Base-by-base conservation (phyloP, 371 early-diverging fungal species). In the Synchytrium microbalum region DNA sequence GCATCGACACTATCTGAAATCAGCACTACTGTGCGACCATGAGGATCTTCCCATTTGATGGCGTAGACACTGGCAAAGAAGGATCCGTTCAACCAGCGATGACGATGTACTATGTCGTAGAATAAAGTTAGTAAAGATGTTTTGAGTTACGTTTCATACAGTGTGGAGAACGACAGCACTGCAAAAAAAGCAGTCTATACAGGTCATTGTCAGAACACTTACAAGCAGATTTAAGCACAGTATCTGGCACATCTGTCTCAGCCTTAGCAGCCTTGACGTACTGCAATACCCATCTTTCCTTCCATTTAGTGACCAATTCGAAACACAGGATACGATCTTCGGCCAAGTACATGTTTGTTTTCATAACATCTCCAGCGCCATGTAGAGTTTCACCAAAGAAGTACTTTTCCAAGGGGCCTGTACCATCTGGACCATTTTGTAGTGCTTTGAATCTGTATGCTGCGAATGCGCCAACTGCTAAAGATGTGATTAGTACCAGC, bases 1-100 rank as follows among this genome's bases (percentile, higher is more conserved):
- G n/a, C n/a, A n/a, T n/a, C n/a, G n/a, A n/a, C n/a, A n/a, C n/a
- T n/a, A n/a, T n/a, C n/a, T n/a, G n/a, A n/a, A n/a, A n/a, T n/a
- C n/a, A n/a, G n/a, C n/a, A n/a, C n/a, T n/a, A n/a, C n/a, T n/a
- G n/a, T n/a, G n/a, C n/a, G n/a, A n/a, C n/a, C n/a, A n/a, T n/a
- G n/a, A n/a, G n/a, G n/a, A n/a, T n/a, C n/a, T n/a, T n/a, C n/a
- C n/a, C n/a, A n/a, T n/a, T n/a, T n/a, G 28, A 91, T 63, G 2
- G 93, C 86, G 71, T 94, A 92, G 52, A 95, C 81, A 23, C 87
- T 86, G 2, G 96, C 95, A 84, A 95, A 95, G 84, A 92, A 92
- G 2, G 92, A 91, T 25, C 96, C 95, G 72, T 95, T 95, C 56
- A 95, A 75, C 95, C 95, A 95, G 53, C 96, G 84, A 62, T 94